These are phyloP conservation scores for Leucocoprinus birnbaumii DNA, from an alignment of 768 basidiomycete species.

Conservation along the genomic window DNA sequence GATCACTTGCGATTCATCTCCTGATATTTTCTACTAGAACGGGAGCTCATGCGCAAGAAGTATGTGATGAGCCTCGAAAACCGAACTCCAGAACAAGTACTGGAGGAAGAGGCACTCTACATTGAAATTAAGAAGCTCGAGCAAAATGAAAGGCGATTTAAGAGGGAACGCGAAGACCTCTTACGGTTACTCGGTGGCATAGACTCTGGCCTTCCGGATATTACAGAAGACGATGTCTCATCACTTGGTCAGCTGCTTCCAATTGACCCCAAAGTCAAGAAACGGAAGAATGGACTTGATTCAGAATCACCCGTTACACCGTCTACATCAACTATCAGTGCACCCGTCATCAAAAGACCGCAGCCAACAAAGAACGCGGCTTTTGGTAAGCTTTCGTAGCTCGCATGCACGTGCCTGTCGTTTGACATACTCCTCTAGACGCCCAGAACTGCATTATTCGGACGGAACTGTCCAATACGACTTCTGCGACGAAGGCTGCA, in stretches of 20 bases:
- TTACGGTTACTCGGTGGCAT: slow-evolving; percentile 81
- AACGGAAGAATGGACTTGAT: slow-evolving; percentile 42
- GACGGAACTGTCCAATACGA: slow-evolving; percentile 49
- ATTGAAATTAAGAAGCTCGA: slow-evolving; percentile 93
- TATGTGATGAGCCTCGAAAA: slow-evolving; percentile 86
- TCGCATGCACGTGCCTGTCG: neutral
- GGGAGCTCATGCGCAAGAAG: slow-evolving; percentile 84
- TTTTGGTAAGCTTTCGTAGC: slow-evolving; percentile 43
- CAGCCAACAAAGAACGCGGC: slow-evolving; percentile 55
- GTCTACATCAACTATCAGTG: slow-evolving; percentile 25
- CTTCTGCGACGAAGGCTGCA: slow-evolving; percentile 67
- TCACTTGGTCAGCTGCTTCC: slow-evolving; percentile 44
- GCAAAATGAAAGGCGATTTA: slow-evolving; percentile 86
- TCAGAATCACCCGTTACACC: slow-evolving; percentile 51
- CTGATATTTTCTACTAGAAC: slow-evolving; percentile 43
- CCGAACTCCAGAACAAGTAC: slow-evolving; percentile 85
- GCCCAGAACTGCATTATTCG: slow-evolving; percentile 72
- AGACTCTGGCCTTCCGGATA: slow-evolving; percentile 80
- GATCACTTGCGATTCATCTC: too few species aligned
- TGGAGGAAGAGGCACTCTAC: slow-evolving; percentile 93
- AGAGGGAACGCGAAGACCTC: slow-evolving; percentile 84
- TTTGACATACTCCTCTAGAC: slow-evolving; percentile 37
- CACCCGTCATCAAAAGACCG: slow-evolving; percentile 36
- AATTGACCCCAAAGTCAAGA: slow-evolving; percentile 50
- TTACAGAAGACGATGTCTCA: slow-evolving; percentile 65